phyloP scores from a whole-genome alignment of 176 grass and related monocot genomes.

The Carex kokanica region DNA sequence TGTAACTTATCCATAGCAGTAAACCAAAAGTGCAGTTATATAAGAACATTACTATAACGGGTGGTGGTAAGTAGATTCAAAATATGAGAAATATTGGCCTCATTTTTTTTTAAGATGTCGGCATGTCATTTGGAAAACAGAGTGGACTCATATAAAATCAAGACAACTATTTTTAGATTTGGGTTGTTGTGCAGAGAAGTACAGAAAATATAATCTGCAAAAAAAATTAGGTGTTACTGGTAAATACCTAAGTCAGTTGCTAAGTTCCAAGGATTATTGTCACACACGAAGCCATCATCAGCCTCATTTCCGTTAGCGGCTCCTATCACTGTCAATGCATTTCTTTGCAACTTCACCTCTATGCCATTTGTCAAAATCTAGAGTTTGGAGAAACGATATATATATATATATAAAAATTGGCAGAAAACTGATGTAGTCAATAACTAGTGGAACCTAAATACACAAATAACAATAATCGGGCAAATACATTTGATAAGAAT shows the following conservation, averaged over 20 bases:
- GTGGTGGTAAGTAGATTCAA: neutral
- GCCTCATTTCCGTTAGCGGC: conserved; percentile 60
- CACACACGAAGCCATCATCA: conserved; percentile 41
- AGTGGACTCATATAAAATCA: neutral
- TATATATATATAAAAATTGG: conserved; percentile 1
- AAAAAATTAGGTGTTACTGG: neutral
- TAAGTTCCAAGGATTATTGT: conserved; percentile 60
- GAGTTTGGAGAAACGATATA: neutral
- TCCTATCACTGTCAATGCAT: conserved; percentile 72
- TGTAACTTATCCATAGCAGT: neutral
- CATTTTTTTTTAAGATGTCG: neutral
- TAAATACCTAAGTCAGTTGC: conserved; percentile 17
- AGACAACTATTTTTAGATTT: neutral
- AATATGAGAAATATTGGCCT: neutral
- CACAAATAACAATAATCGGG: neutral
- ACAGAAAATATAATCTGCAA: neutral
- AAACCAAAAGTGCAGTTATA: neutral
- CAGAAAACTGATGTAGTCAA: neutral
- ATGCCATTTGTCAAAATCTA: conserved; percentile 25
- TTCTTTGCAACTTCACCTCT: conserved; percentile 77
- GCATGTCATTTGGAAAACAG: neutral
- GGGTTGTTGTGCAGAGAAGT: neutral
- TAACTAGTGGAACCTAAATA: neutral
- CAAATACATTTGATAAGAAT: neutral
- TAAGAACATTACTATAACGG: neutral